These are phyloP conservation scores for Penicillium desertorum DNA, from an alignment of 495 filamentous ascomycete genomes.

Conservation along the genomic window DNA sequence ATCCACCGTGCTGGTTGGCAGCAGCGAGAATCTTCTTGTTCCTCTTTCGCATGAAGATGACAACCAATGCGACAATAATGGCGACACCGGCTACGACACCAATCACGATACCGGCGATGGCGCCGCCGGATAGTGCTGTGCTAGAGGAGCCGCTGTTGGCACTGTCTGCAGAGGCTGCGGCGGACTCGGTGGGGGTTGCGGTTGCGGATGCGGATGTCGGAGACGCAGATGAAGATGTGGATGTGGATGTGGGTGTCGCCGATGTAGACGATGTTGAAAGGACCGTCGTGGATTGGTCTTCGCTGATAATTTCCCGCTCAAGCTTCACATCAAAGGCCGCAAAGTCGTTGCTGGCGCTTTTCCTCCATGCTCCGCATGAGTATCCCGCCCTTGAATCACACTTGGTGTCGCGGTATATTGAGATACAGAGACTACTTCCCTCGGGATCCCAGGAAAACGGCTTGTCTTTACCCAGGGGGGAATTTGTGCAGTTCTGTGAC, in stretches of 20 bases:
- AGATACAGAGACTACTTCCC: constrained; percentile 15
- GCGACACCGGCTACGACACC: constrained; percentile 12
- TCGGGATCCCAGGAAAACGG: constrained; percentile 24
- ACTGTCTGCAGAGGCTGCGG: not conserved
- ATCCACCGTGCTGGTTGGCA: not conserved
- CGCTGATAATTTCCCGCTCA: not conserved
- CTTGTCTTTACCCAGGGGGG: constrained; percentile 12
- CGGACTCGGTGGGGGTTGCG: not conserved
- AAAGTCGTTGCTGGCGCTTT: constrained; percentile 15
- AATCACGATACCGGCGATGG: constrained; percentile 22
- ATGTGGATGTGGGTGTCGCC: not conserved
- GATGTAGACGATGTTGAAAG: not conserved
- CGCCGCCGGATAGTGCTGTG: constrained; percentile 13
- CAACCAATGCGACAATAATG: constrained; percentile 3
- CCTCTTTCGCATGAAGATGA: constrained; percentile 6
- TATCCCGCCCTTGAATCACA: constrained; percentile 14
- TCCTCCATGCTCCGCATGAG: constrained; percentile 15
- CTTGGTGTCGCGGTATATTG: constrained; percentile 21
- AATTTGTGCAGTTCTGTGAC: constrained; percentile 12
- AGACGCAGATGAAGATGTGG: not conserved
- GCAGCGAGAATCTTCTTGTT: constrained; percentile 6
- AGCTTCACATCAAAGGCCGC: constrained; percentile 10
- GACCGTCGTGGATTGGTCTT: not conserved
- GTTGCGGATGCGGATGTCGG: not conserved
- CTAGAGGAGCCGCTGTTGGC: constrained; percentile 1